These are phyloP conservation scores for Aspergillus uvarum DNA, from an alignment of 2,329 filamentous ascomycete species.

Conservation along the genomic window DNA sequence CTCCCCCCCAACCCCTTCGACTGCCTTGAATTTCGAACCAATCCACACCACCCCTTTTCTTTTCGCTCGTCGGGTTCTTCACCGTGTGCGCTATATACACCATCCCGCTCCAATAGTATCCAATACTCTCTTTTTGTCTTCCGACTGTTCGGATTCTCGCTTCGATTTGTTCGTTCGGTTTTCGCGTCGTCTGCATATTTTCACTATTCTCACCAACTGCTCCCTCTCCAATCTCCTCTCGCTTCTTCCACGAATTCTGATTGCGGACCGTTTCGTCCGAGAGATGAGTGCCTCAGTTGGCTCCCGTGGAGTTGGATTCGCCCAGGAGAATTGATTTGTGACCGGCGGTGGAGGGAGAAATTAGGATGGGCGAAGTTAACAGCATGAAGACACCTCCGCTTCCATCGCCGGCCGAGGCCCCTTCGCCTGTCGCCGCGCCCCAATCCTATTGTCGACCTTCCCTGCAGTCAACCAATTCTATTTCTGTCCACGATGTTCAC, in stretches of 20 bases:
- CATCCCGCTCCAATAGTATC: slow-evolving; percentile 6
- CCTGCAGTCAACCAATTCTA: slow-evolving; percentile 25
- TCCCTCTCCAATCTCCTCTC: not conserved
- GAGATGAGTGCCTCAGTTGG: slow-evolving; percentile 35
- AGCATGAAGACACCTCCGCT: slow-evolving; percentile 42
- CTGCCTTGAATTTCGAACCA: not conserved
- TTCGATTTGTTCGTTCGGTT: not conserved
- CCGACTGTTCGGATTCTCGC: not conserved
- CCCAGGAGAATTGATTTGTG: slow-evolving; percentile 35
- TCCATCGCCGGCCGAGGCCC: slow-evolving; percentile 40
- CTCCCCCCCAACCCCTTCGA: not conserved
- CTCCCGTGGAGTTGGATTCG: slow-evolving; percentile 32
- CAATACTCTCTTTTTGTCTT: not conserved
- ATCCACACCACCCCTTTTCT: slow-evolving; percentile 10
- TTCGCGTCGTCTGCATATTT: not conserved
- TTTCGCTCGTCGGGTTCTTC: not conserved
- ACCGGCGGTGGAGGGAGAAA: slow-evolving; percentile 33
- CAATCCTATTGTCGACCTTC: slow-evolving; percentile 28
- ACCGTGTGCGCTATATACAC: slow-evolving; percentile 3
- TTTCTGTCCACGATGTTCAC: slow-evolving; percentile 20
- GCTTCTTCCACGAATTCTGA: not conserved
- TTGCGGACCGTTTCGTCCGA: slow-evolving; percentile 31
- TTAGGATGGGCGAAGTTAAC: slow-evolving; percentile 38
- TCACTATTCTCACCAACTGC: not conserved
- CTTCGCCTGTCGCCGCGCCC: slow-evolving; percentile 30